Base-by-base conservation (phyloP, 495 filamentous ascomycete genomes). In the Filosporella fistucella region DNA sequence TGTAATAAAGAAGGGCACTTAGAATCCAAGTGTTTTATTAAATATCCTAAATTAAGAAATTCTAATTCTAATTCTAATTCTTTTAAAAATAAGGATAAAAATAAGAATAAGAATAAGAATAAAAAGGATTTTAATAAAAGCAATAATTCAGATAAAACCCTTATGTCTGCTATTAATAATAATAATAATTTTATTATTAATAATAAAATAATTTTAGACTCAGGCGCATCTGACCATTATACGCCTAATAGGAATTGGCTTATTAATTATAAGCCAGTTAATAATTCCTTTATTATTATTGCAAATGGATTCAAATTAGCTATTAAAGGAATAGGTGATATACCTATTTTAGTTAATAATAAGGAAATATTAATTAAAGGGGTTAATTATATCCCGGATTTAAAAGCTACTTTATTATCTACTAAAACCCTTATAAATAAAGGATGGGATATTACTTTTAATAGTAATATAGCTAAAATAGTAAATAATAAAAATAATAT, bases 341-440 rank as follows among this genome's bases (percentile, higher is more conserved):
- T 49, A 20, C 46, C 46, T 41, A 18, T 49, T 22, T 20, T 49
- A 20, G 42, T 34, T 4, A 38, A 29, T 42, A 42, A 42, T 35
- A 42, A 33, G 22, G 46, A 49, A 14, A 28, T 49, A 30, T 42
- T 49, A 49, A 42, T 49, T 4, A 49, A 13, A 4, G 24, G 34
- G 1, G 37, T 49, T 49, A 49, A 42, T 34, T 49, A 49, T 33
- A 33, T 42, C 6, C 46, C 37, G 41, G n/a, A 23, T 18, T 20
- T 49, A 9, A 42, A 42, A n/a, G 25, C 46, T 49, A 49, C 46
- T 20, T 38, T 49, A 40, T 32, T 49, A 33, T 26, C 18, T 17
- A n/a, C 25, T 32, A 49, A 49, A 22, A 14, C 30, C 4, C 26
- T 49, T 21, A 42, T 28, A 33, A 49, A 49, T 40, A 49, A 41